Base-by-base conservation (phyloP, 2,329 filamentous ascomycete genomes). In the Penicillium sp. region DNA sequence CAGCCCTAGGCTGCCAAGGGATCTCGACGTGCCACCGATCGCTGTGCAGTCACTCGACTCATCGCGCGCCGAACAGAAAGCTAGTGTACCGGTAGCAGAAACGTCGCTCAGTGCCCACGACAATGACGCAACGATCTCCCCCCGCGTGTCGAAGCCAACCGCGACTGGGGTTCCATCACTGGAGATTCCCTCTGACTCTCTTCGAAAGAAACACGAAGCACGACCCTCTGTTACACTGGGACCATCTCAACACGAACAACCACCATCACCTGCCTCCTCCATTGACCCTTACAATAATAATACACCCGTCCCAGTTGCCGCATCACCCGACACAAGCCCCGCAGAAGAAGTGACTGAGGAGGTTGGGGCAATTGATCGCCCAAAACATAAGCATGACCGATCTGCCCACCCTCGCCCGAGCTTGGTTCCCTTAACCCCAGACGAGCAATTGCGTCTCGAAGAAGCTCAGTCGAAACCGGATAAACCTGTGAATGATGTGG, bases 241-340 rank as follows among this genome's bases (percentile, higher is more conserved):
- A 9, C 59, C 62, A n/a, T 57, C 63, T 21, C 55, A 61, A 16
- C 42, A 61, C 38, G 73, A 77, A 49, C 72, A 75, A 45, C 73
- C 74, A 21, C 69, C 75, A 35, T 77, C 75, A 10, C 82, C 83
- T 25, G 82, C 78, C 9, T 93, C 90, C 6, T 91, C 88, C 1
- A 76, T 83, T 52, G 85, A 80, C 32, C 82, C 86, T 2, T 86
- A 87, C 63, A 91, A 88, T 41, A 86, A 86, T 52, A 85, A 87
- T 23, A 94, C 90, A 0, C 88, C 90, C 2, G 82, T 81, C 35
- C 80, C 86, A 38, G 82, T 86, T 56, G 83, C 87, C 59, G 82
- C 80, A 7, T 91, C 89, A 1, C 84, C 88, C 1, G 86, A 88
- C 61, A 91, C 89, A 2, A 91, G 88, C 63, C 86, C 88, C 1